Conservation (phyloP, 2,329 filamentous ascomycete species). For the Cryoendolithus antarcticus region DNA sequence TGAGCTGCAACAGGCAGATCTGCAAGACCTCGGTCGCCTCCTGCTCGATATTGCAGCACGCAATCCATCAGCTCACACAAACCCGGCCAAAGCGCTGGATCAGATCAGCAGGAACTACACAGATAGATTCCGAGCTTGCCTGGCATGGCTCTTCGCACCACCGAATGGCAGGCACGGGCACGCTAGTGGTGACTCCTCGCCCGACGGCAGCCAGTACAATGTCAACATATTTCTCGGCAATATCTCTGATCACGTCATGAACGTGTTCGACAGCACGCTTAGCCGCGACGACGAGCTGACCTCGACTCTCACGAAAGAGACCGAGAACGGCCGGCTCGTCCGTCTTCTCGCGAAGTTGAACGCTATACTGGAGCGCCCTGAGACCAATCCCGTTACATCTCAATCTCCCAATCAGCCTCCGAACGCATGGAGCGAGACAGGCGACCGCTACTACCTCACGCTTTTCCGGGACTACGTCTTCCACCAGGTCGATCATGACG, state of each 20-base stretch:
- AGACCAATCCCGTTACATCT: slow-evolving; percentile 45
- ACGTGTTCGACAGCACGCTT: slow-evolving; percentile 64
- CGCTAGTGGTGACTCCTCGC: slow-evolving; percentile 3
- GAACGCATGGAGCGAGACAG: slow-evolving; percentile 69
- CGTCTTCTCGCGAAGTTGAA: slow-evolving; percentile 75
- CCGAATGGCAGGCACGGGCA: slow-evolving; percentile 22
- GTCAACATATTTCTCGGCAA: slow-evolving; percentile 69
- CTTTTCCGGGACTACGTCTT: slow-evolving; percentile 96
- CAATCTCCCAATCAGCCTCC: slow-evolving; percentile 22
- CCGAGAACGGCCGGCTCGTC: slow-evolving; percentile 80
- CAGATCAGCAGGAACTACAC: slow-evolving; percentile 67
- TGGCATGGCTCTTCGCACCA: slow-evolving; percentile 69
- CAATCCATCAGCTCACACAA: slow-evolving; percentile 37
- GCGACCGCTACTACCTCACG: slow-evolving; percentile 84
- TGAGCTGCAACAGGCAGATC: slow-evolving; percentile 79
- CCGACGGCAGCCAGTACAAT: slow-evolving; percentile 41
- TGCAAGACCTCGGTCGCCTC: slow-evolving; percentile 70
- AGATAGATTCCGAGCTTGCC: slow-evolving; percentile 61
- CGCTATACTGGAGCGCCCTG: slow-evolving; percentile 77
- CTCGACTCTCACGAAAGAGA: slow-evolving; percentile 60
- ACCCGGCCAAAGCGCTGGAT: slow-evolving; percentile 60
- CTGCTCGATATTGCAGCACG: slow-evolving; percentile 65
- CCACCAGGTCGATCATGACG: slow-evolving; percentile 80
- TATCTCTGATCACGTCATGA: slow-evolving; percentile 65
- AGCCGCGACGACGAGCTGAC: slow-evolving; percentile 66